phyloP scores from a whole-genome alignment of 306 rosid genomes.

The Ziziphus jujuba region DNA sequence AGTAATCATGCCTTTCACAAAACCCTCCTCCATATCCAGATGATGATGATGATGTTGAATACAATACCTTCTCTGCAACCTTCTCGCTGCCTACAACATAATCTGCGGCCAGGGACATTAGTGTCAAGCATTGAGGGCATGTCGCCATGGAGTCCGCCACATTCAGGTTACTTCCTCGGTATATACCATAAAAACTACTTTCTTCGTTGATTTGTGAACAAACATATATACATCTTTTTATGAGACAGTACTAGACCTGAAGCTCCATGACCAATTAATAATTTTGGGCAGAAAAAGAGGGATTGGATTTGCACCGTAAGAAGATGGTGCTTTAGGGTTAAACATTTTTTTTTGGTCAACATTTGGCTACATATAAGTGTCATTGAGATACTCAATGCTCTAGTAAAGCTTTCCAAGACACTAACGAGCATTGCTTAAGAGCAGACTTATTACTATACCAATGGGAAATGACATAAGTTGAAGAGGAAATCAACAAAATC shows the following conservation, averaged over 20 bases:
- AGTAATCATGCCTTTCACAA: constrained; percentile 5
- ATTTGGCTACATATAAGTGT: constrained; percentile 1
- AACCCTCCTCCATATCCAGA: background rate
- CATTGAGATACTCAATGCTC: constrained; percentile 13
- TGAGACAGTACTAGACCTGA: no score
- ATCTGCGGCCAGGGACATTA: rapidly evolving
- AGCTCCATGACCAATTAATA: no score
- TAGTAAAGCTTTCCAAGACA: constrained; percentile 22
- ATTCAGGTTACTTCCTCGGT: rapidly evolving
- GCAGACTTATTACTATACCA: background rate
- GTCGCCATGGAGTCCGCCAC: background rate
- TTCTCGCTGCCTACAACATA: background rate
- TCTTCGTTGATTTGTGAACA: no score
- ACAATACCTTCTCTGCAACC: no score
- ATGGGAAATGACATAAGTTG: constrained; percentile 39
- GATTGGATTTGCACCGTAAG: no score
- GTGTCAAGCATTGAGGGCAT: rapidly evolving
- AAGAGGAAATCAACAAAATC: constrained; percentile 45
- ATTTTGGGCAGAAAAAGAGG: background rate
- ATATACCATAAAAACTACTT: no score
- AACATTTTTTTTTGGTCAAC: background rate
- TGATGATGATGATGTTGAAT: background rate
- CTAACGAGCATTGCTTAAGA: background rate
- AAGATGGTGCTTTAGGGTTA: background rate
- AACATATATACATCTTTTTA: background rate